Evolutionary conservation across 78 protist species (phyloP).

Genomic region (Anaeramoeba flamelloides): DNA sequence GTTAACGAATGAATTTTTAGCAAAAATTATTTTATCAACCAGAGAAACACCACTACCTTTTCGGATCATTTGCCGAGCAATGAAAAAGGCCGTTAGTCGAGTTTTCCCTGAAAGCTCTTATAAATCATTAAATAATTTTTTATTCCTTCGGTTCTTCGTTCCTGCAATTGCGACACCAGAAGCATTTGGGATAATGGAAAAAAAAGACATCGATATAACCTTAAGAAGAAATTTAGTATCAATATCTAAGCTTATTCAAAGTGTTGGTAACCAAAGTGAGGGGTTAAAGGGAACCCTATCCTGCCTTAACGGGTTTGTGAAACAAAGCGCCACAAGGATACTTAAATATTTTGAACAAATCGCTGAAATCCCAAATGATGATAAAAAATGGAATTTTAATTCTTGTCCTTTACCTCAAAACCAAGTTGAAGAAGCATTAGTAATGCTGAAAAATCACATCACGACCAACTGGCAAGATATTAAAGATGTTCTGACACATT

Average conservation of each 20-base stretch:
- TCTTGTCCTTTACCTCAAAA: too few relatives aligned
- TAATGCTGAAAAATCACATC: too few relatives aligned
- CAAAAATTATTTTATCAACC: neutral
- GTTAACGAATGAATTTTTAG: neutral
- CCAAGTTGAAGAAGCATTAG: too few relatives aligned
- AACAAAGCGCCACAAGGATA: too few relatives aligned
- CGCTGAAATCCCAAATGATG: too few relatives aligned
- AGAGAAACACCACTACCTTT: neutral
- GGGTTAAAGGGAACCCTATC: neutral
- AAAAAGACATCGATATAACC: neutral
- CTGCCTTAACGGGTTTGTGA: neutral
- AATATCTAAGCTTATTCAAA: neutral
- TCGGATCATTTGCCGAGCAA: neutral
- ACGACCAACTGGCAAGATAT: too few relatives aligned
- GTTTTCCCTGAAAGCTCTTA: neutral
- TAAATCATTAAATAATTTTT: neutral
- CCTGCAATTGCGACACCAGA: constrained; percentile 1
- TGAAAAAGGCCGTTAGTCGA: neutral
- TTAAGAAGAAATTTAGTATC: neutral
- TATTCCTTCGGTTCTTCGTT: neutral
- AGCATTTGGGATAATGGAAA: neutral
- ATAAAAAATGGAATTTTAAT: too few relatives aligned
- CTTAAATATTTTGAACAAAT: too few relatives aligned
- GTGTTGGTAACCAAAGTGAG: neutral
- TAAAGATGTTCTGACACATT: too few relatives aligned